Base-by-base conservation (phyloP, 805 yeast genomes). In the Candida loeiensis region DNA sequence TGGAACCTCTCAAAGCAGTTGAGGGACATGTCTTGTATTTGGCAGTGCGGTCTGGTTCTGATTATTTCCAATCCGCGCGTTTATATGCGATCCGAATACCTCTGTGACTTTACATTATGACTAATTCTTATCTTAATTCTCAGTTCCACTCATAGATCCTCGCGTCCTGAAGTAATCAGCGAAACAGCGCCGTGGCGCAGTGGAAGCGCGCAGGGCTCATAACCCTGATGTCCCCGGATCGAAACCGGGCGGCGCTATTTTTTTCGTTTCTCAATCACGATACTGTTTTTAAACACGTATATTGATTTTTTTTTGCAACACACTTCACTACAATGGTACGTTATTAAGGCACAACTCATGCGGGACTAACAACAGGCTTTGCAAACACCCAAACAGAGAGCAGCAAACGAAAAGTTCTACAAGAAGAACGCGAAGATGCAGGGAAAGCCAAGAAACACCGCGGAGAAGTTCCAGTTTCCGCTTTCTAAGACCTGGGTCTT, bases 141-240 rank as follows among this genome's bases (percentile, higher is more conserved):
- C n/a, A n/a, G n/a, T n/a, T n/a, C n/a, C n/a, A n/a, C n/a, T n/a
- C n/a, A n/a, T n/a, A n/a, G n/a, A n/a, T 30, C 21, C 33, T 13
- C 33, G 18, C 14, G 7, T 28, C 6, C 19, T 12, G 14, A 13
- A 6, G 9, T 28, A 14, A 9, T 5, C 5, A 13, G 7, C 4
- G 9, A 14, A 13, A 8, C 17, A 84, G 93, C 93, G 89, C 84
- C 84, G 89, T 85, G 91, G 91, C 91, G 93, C 91, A 85, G 93
- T 83, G 93, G 93, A 84, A 85, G 91, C 93, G 93, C 90, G 91
- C 91, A 82, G 93, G 93, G 95, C 95, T 85, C 95, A 85, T 85
- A 85, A 85, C 95, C 91, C 93, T 84, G 91, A 85, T 82, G 91
- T 83, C 95, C 89, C 77, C 71, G 89, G 93, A 85, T 85, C 93